These are phyloP conservation scores for Paecilomyces formosus DNA, from an alignment of 2,329 filamentous ascomycete species.

Conservation along the genomic window DNA sequence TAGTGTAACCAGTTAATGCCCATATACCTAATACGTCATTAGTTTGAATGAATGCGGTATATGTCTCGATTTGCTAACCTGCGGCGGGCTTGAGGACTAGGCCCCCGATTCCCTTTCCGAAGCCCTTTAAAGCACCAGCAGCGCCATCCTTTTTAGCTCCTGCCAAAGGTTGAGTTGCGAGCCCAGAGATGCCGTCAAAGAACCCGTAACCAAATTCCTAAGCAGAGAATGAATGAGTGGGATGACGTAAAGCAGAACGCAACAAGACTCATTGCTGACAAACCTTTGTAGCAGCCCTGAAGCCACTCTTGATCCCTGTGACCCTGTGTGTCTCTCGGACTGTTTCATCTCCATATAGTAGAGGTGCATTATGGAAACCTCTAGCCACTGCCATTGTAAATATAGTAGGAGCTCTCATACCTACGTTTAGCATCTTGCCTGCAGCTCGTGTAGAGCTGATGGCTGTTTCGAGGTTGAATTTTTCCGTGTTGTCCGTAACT, in stretches of 20 bases:
- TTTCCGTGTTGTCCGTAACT: conserved; percentile 7
- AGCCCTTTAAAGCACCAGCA: conserved; percentile 65
- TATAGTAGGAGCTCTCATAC: conserved; percentile 74
- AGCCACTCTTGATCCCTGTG: conserved; percentile 65
- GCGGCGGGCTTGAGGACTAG: conserved; percentile 75
- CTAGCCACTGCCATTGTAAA: conserved; percentile 74
- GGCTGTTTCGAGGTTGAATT: conserved; percentile 47
- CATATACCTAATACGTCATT: conserved; percentile 44
- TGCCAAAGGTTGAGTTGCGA: conserved; percentile 69
- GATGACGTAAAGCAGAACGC: not conserved
- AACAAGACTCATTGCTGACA: not conserved
- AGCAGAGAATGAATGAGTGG: not conserved
- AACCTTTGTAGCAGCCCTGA: conserved; percentile 67
- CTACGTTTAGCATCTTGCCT: conserved; percentile 64
- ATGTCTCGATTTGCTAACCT: conserved; percentile 42
- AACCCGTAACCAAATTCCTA: conserved; percentile 67
- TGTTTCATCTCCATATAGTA: conserved; percentile 75
- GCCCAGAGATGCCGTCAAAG: conserved; percentile 72
- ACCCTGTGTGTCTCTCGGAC: conserved; percentile 73
- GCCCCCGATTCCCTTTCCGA: conserved; percentile 78
- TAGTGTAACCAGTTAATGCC: conserved; percentile 70
- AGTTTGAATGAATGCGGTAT: conserved; percentile 3
- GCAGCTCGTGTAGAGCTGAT: conserved; percentile 61
- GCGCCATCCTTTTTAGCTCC: conserved; percentile 60
- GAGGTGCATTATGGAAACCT: conserved; percentile 82